Conservation (phyloP, 1,284 basidiomycete genomes). For the Veloboletus limbatus region DNA sequence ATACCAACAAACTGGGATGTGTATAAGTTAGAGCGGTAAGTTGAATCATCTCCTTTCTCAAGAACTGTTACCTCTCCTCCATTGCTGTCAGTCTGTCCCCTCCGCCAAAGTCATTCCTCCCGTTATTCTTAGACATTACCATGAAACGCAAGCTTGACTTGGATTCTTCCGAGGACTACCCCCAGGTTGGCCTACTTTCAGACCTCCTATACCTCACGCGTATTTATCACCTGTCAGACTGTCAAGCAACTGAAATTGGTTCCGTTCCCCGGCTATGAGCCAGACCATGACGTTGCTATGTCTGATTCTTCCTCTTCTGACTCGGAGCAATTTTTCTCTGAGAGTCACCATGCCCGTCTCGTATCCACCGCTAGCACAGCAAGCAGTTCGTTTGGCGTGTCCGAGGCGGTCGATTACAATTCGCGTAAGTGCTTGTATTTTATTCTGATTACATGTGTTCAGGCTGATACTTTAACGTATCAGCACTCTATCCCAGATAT, state of each 20-base stretch:
- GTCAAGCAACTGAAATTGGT: slow-evolving; percentile 70
- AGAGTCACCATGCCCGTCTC: slow-evolving; percentile 60
- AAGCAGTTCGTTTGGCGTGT: slow-evolving; percentile 44
- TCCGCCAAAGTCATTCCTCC: slow-evolving; percentile 19
- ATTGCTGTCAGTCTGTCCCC: slow-evolving; percentile 16
- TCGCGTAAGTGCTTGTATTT: slow-evolving; percentile 34
- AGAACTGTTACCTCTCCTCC: slow-evolving; percentile 21
- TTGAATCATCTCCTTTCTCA: slow-evolving; percentile 22
- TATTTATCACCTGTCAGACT: slow-evolving; percentile 38
- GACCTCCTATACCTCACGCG: slow-evolving; percentile 15
- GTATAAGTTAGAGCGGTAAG: slow-evolving; percentile 35
- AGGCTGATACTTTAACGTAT: slow-evolving; percentile 2
- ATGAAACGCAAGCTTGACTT: slow-evolving; percentile 71
- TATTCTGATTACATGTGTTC: not conserved
- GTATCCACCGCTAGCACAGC: slow-evolving; percentile 61
- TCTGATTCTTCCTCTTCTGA: slow-evolving; percentile 52
- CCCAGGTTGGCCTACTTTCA: slow-evolving; percentile 37
- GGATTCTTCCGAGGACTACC: slow-evolving; percentile 52
- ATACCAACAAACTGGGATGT: slow-evolving; percentile 25
- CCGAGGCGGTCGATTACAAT: slow-evolving; percentile 36
- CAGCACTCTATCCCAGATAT: slow-evolving; percentile 62
- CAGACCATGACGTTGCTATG: slow-evolving; percentile 68
- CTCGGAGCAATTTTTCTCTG: slow-evolving; percentile 49
- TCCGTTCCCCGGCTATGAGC: slow-evolving; percentile 62
- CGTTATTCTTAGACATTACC: slow-evolving; percentile 46